Evolutionary conservation across 495 filamentous ascomycete genomes (phyloP), one percentile per base, ranked within the genome.

Genomic region (Penicillium mononematosum): DNA sequence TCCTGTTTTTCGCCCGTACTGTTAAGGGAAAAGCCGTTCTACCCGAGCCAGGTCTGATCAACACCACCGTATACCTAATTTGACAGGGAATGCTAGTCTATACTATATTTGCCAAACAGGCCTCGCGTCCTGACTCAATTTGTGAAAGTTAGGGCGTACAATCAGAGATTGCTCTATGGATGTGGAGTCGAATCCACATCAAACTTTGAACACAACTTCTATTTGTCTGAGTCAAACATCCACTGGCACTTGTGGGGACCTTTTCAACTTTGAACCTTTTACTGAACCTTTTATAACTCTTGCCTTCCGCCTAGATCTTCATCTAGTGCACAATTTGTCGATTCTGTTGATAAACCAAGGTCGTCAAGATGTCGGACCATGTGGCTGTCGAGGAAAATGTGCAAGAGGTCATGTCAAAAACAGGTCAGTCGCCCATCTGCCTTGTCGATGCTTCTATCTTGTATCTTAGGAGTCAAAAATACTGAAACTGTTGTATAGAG

Each of bases 1-100:
- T 58, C 36, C 16, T 55, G 41, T 34, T 45, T 60, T 41, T 51
- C 44, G 50, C 42, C 44, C 39, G 59, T 56, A 58, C 36, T 14
- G 53, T 60, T 52, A 48, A 48, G 27, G 48, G 25, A 43, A 51
- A 27, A 64, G 61, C 66, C 66, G 66, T 69, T 51, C 54, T 69
- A 69, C 44, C 66, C 66, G 66, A 62, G 45, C 17, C 6, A 56
- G 45, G 9, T 24, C 6, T 25, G 66, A 66, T 68, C 66, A 68
- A 52, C 66, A 60, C 16, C 24, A 14, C 16, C 5, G 20, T 50
- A 17, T 66, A 43, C 66, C 60, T 16, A 17, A 61, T 66, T 58
- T 16, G 58, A 60, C n/a, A 34, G 47, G 19, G 38, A 44, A 46
- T 38, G 24, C 60, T 20, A 52, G 50, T 45, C 19, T 36, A 50